These are phyloP conservation scores for Nicotiana otophora DNA, from an alignment of 257 asterid genomes.

Conservation along the genomic window DNA sequence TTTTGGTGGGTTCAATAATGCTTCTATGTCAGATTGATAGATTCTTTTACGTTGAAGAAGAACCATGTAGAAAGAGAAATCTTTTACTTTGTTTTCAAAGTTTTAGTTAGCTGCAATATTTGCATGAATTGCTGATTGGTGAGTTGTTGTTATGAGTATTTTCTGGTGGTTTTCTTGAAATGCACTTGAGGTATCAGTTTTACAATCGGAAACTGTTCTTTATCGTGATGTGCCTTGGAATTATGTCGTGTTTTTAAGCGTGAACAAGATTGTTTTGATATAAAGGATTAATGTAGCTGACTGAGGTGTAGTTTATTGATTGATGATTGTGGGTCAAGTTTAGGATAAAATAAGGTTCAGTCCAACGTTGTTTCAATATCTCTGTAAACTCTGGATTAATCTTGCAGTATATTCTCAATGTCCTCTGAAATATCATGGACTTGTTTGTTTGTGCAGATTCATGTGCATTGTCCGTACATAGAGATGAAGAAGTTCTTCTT, in stretches of 20 bases:
- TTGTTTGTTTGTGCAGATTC: conserved; percentile 12
- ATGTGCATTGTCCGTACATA: conserved; percentile 21
- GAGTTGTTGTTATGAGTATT: neutral
- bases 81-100: neutral
- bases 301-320: neutral
- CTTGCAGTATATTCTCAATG: neutral
- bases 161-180: neutral
- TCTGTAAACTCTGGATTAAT: neutral
- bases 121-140: neutral
- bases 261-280: neutral
- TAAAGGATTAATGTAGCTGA: neutral
- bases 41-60: neutral
- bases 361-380: neutral
- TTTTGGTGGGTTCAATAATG: neutral
- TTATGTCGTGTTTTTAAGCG: neutral
- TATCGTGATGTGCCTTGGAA: neutral
- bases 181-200: neutral
- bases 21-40: neutral
- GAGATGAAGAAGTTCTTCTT: conserved; percentile 91
- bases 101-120: neutral
- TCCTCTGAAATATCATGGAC: neutral
- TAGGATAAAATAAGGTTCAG: neutral
- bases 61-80: neutral
- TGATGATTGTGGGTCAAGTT: neutral
- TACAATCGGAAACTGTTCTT: neutral